Evolutionary conservation across 2,329 filamentous ascomycete species (phyloP), one percentile per base, ranked within the genome.

Genomic region (Pezicula radicicola): DNA sequence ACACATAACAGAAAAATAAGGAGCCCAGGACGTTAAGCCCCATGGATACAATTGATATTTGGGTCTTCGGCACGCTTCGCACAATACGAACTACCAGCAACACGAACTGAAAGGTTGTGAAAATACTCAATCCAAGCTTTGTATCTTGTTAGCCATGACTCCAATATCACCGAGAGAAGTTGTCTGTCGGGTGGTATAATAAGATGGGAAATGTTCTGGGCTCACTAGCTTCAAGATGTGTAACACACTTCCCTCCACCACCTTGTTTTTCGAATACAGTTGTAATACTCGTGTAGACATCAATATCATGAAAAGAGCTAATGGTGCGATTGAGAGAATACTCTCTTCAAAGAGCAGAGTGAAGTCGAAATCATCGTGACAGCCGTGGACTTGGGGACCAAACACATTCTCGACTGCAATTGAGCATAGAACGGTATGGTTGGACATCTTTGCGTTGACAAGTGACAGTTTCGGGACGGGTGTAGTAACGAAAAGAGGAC

Each of bases 301-400:
- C 48, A 36, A 42, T 13, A 18, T 15, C 3, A 43, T 16, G 15
- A 15, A 33, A 21, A 45, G 18, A 12, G 42, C 42, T 28, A 45
- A 45, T 28, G 47, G 30, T 2, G 41, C 4, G 25, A 53, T 40
- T 8, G 9, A 36, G 2, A 50, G 18, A 16, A 50, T 44, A 9
- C 19, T 44, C 21, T 42, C 37, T 25, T 55, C 46, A 30, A 48
- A 46, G 5, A 30, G 16, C 10, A 48, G 42, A 3, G 41, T 53
- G 43, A 53, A 53, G 13, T 53, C 53, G 37, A 53, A 50, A 30
- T 25, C 42, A 25, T 25, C 42, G 7, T 25, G 42, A 36, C 45
- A 47, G 6, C 42, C 42, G 9, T 25, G 8, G 9, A 44, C 42
- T 44, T 27, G 42, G 7, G 42, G 42, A 44, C 42, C 42, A 7